A percentile compares a stretch with the other conserved stretches of the same genome.
Evolutionary conservation across 805 yeast species (phyloP).

Genomic region (Blastobotrys terrestris): DNA sequence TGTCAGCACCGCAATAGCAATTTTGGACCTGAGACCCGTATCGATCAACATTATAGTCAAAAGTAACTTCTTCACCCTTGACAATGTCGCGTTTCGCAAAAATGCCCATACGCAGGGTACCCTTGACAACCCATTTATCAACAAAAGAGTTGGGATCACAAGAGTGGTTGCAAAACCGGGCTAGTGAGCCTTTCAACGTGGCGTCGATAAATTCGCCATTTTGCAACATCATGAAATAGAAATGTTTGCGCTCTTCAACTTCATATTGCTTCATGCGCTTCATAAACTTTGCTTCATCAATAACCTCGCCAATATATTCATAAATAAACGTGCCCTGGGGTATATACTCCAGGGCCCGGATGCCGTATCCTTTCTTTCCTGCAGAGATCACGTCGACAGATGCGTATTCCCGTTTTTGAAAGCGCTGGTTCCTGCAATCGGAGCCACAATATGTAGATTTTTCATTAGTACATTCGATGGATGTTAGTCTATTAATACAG

Average conservation of each 20-base stretch:
- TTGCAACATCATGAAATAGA: constrained; percentile 93
- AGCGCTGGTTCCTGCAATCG: constrained; percentile 80
- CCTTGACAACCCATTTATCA: constrained; percentile 96
- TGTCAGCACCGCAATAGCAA: constrained; percentile 89
- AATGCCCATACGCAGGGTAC: constrained; percentile 87
- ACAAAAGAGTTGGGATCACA: constrained; percentile 93
- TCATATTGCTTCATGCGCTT: constrained; percentile 72
- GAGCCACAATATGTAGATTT: constrained; percentile 62
- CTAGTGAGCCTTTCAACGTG: constrained; percentile 79
- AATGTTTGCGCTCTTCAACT: constrained; percentile 62
- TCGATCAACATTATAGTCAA: constrained; percentile 90
- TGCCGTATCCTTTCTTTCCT: constrained; percentile 82
- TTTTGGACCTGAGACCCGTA: constrained; percentile 93
- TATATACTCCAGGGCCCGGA: constrained; percentile 59
- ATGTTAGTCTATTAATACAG: constrained; percentile 88
- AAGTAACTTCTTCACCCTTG: constrained; percentile 84
- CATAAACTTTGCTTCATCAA: constrained; percentile 71
- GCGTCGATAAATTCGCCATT: constrained; percentile 94
- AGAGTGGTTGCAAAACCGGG: constrained; percentile 90
- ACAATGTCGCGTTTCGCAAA: constrained; percentile 71
- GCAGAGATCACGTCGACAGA: constrained; percentile 76
- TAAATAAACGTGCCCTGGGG: constrained; percentile 66
- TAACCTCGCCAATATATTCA: constrained; percentile 93
- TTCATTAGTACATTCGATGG: constrained; percentile 80
- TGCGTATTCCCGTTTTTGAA: constrained; percentile 72